phyloP scores from a whole-genome alignment of 2,329 filamentous ascomycete species.

The Claviceps spartinae region DNA sequence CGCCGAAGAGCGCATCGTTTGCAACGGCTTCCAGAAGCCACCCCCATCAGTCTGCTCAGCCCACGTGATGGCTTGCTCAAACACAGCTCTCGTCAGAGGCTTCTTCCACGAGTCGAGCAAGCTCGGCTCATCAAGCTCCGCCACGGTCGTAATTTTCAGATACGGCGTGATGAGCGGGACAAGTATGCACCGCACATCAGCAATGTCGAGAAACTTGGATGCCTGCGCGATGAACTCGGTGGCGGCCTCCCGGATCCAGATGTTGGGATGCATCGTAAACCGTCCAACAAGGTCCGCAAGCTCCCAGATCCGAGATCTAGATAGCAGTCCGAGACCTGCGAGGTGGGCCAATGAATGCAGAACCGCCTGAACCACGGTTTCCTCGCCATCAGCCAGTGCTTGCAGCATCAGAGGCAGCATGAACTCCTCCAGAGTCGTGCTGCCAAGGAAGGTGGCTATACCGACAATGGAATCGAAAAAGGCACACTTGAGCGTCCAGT shows the following conservation, averaged over 20 bases:
- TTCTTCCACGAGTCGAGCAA: slow-evolving; percentile 74
- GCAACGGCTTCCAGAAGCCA: slow-evolving; percentile 72
- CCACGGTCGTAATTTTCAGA: slow-evolving; percentile 56
- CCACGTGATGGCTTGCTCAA: slow-evolving; percentile 81
- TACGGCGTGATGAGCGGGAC: slow-evolving; percentile 71
- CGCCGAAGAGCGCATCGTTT: slow-evolving; percentile 48
- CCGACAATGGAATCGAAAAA: slow-evolving; percentile 95
- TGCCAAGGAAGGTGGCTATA: slow-evolving; percentile 81
- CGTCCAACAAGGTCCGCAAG: slow-evolving; percentile 69
- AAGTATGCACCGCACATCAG: slow-evolving; percentile 74
- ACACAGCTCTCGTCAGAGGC: slow-evolving; percentile 63
- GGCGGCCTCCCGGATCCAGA: slow-evolving; percentile 88
- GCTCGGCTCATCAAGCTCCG: slow-evolving; percentile 54
- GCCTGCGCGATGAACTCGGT: slow-evolving; percentile 70
- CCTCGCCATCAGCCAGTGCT: slow-evolving; percentile 81
- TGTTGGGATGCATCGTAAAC: slow-evolving; percentile 86
- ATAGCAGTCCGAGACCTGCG: slow-evolving; percentile 76
- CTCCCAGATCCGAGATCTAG: slow-evolving; percentile 74
- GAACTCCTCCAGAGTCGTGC: slow-evolving; percentile 82
- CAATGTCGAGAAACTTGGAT: slow-evolving; percentile 59
- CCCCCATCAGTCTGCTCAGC: slow-evolving; percentile 68
- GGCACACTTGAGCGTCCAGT: slow-evolving; percentile 93
- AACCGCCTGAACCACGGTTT: slow-evolving; percentile 85
- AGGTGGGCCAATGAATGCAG: slow-evolving; percentile 79
- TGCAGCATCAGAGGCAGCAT: slow-evolving; percentile 93